Evolutionary conservation across 306 rosid species (phyloP).

Genomic region (Gastrolobium bilobum): DNA sequence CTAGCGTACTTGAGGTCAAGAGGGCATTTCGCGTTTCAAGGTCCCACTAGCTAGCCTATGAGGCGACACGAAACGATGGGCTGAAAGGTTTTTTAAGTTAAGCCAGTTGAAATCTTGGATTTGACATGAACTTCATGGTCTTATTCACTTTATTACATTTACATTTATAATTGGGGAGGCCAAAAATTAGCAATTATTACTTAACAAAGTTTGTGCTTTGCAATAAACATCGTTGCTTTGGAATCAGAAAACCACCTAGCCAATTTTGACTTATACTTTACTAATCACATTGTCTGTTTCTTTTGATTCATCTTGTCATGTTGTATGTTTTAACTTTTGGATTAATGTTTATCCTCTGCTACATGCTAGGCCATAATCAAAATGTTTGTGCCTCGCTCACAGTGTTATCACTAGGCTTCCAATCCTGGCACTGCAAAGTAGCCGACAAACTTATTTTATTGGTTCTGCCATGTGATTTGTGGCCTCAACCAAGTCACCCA

Average conservation of each 20-base stretch:
- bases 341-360: constrained; percentile 78
- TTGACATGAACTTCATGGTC: constrained; percentile 71
- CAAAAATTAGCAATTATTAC: constrained; percentile 52
- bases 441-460: constrained; percentile 94
- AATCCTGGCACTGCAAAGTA: constrained; percentile 79
- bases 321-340: constrained; percentile 60
- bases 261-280: constrained; percentile 50
- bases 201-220: constrained; percentile 62
- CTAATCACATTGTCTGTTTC: constrained; percentile 41
- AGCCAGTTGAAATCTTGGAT: constrained; percentile 64
- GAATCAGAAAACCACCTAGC: constrained; percentile 56
- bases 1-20: constrained; percentile 76
- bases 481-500: constrained; percentile 76
- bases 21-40: constrained; percentile 66
- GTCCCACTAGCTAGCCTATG: constrained; percentile 64
- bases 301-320: constrained; percentile 71
- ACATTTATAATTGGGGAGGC: constrained; percentile 50
- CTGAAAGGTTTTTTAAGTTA: constrained; percentile 73
- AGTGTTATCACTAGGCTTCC: constrained; percentile 60
- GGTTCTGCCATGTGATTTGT: constrained; percentile 83
- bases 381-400: constrained; percentile 71
- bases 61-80: constrained; percentile 86
- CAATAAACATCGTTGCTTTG: constrained; percentile 62
- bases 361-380: constrained; percentile 82
- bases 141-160: constrained; percentile 50